Evolutionary conservation across 225 moss, liverwort and hornwort species (phyloP).

Genomic region (Marchantia polymorpha): DNA sequence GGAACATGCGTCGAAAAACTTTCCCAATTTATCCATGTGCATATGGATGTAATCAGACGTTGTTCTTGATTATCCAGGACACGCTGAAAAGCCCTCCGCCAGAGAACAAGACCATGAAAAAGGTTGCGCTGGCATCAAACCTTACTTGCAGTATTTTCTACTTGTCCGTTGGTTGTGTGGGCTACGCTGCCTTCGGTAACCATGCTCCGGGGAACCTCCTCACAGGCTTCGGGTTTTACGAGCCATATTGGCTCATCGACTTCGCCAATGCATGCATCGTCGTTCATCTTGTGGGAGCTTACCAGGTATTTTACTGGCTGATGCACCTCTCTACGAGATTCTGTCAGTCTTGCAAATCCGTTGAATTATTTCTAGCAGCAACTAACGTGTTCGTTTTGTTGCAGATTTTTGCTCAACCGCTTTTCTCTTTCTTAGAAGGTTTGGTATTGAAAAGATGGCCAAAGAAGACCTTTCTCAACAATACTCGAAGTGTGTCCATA

Average conservation of each 20-base stretch:
- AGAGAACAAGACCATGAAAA: conserved; percentile 48
- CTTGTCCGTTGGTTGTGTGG: conserved; percentile 58
- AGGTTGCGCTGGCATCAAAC: conserved; percentile 42
- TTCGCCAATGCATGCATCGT: conserved; percentile 63
- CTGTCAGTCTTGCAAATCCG: too few relatives aligned
- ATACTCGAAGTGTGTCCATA: conserved; percentile 29
- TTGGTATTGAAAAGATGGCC: conserved; percentile 45
- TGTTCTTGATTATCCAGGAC: conserved; percentile 28
- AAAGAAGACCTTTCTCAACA: conserved; percentile 43
- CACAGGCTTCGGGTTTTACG: conserved; percentile 66
- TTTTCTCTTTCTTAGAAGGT: conserved; percentile 58
- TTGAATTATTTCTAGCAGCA: too few relatives aligned
- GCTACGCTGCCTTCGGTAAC: conserved; percentile 69
- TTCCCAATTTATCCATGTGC: too few relatives aligned
- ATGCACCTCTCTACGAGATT: too few relatives aligned
- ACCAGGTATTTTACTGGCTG: conserved; percentile 45
- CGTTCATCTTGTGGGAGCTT: conserved; percentile 60
- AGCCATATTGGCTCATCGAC: conserved; percentile 63
- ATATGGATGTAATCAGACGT: neutral
- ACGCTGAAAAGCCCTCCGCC: conserved; percentile 38
- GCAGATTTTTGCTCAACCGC: conserved; percentile 60
- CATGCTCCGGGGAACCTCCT: conserved; percentile 63
- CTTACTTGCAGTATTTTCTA: conserved; percentile 58
- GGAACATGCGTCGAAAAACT: neutral
- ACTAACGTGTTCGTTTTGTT: neutral